Conservation (phyloP, 2,329 filamentous ascomycete genomes). For the Cladosporium sp. region DNA sequence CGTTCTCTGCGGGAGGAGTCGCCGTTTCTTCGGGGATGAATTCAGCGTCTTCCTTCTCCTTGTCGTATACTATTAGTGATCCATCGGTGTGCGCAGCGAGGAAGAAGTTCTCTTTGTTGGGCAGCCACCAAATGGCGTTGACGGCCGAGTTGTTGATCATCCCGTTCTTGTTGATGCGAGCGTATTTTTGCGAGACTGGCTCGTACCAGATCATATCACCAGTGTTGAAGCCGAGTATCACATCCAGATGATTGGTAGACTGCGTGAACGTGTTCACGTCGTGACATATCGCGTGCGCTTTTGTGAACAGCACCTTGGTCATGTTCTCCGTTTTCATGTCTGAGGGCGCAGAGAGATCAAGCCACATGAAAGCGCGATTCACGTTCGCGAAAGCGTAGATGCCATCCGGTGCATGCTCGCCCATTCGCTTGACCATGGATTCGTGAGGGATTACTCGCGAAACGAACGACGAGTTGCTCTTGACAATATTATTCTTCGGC, state of each 20-base stretch:
- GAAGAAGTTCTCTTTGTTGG: slow-evolving; percentile 89
- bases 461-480: slow-evolving; percentile 98
- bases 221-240: slow-evolving; percentile 93
- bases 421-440: slow-evolving; percentile 68
- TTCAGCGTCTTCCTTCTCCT: slow-evolving; percentile 85
- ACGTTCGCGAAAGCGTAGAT: slow-evolving; percentile 92
- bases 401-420: slow-evolving; percentile 73
- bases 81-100: slow-evolving; percentile 91
- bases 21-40: slow-evolving; percentile 61
- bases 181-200: slow-evolving; percentile 92
- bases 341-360: slow-evolving; percentile 81
- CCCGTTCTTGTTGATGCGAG: slow-evolving; percentile 93
- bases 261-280: slow-evolving; percentile 86
- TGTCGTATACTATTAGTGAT: slow-evolving; percentile 89
- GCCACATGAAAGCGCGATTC: slow-evolving; percentile 93
- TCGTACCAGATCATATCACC: slow-evolving; percentile 99
- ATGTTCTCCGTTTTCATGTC: slow-evolving; percentile 78
- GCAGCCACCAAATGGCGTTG: slow-evolving; percentile 87
- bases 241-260: slow-evolving; percentile 72
- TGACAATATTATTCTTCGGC: slow-evolving; percentile 96
- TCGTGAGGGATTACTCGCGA: slow-evolving; percentile 95
- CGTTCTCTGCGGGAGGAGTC: slow-evolving; percentile 24
- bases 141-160: slow-evolving; percentile 83
- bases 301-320: slow-evolving; percentile 95
- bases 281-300: slow-evolving; percentile 91